Evolutionary conservation across 2,329 filamentous ascomycete species (phyloP), one percentile per base, ranked within the genome.

Genomic region (Ophiostoma montium): DNA sequence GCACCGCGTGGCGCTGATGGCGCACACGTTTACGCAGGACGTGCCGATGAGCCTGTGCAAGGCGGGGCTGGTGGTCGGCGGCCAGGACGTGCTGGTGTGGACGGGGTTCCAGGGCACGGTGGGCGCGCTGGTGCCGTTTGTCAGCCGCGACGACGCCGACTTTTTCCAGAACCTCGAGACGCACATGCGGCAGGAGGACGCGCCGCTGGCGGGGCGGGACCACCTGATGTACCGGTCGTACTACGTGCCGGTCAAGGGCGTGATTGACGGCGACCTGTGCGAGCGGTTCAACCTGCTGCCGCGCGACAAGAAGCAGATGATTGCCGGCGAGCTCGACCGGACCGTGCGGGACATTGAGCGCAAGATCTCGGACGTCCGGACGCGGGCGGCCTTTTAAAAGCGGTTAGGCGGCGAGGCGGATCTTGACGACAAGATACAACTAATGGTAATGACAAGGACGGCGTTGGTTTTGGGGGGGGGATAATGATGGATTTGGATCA

Each of bases 131-230:
- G 84, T 98, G 43, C 92, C 94, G 0, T 96, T 99, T 61, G 71
- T 88, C 43, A 84, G 82, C 54, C 84, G 94, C 35, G 89, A 96
- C 61, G 90, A 96, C 59, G 86, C 94, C 46, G 92, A 96, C 64
- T 96, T 98, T 68, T 98, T 98, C 76, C 89, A 95, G 64, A 87
- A 79, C 53, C 73, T 98, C 21, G 92, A 98, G 67, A 81, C 84
- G 61, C 86, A 94, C 60, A 74, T 99, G 62, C 78, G 90, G 44
- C 79, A 76, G 12, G 87, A 95, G 61, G 89, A 95, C 60, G 76
- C 89, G 33, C 90, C 90, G 8, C 69, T 98, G 43, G 86, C 87
- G 18, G 94, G 92, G 38, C 77, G 94, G 56, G 94, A 98, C 63
- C 92, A 99, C 65, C 71, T 99, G 42, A 94, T 95, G 60, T 99